Percentiles rank a stretch among this genome's conserved stretches.
phyloP scores from a whole-genome alignment of 495 filamentous ascomycete species.

The Bombardia bombarda region DNA sequence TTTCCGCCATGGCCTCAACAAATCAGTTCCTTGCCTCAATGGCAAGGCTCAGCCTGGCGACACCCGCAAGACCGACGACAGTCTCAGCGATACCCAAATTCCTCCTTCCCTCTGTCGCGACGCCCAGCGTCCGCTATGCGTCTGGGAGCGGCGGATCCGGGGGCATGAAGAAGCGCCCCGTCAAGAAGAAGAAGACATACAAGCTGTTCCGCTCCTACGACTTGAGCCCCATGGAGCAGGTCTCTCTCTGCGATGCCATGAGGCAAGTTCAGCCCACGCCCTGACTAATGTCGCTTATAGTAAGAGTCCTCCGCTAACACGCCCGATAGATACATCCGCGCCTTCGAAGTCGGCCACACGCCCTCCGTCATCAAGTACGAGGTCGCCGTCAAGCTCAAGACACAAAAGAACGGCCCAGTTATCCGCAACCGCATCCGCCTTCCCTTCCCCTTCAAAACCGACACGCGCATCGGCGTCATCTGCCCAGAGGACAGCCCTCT shows the following conservation, averaged over 20 bases:
- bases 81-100: constrained; percentile 33
- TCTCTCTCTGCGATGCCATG: constrained; percentile 86
- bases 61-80: constrained; percentile 23
- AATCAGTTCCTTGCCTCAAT: constrained; percentile 51
- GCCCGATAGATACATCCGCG: constrained; percentile 68
- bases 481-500: constrained; percentile 66
- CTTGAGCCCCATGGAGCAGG: constrained; percentile 55
- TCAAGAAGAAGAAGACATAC: constrained; percentile 55
- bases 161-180: constrained; percentile 35
- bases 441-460: constrained; percentile 80
- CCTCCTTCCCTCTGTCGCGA: constrained; percentile 28
- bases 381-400: constrained; percentile 67
- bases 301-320: background rate
- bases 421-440: constrained; percentile 82
- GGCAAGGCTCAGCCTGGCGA: constrained; percentile 46
- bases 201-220: constrained; percentile 53
- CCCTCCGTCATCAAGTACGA: constrained; percentile 77
- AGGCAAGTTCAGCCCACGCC: constrained; percentile 45
- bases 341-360: constrained; percentile 79
- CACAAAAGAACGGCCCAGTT: constrained; percentile 72
- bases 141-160: constrained; percentile 15
- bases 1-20: constrained; percentile 32
- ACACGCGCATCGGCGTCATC: constrained; percentile 79
- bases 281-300: background rate
- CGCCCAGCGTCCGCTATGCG: constrained; percentile 30